Base-by-base conservation (phyloP, 805 yeast species). In the Saccharomycopsis microspora region DNA sequence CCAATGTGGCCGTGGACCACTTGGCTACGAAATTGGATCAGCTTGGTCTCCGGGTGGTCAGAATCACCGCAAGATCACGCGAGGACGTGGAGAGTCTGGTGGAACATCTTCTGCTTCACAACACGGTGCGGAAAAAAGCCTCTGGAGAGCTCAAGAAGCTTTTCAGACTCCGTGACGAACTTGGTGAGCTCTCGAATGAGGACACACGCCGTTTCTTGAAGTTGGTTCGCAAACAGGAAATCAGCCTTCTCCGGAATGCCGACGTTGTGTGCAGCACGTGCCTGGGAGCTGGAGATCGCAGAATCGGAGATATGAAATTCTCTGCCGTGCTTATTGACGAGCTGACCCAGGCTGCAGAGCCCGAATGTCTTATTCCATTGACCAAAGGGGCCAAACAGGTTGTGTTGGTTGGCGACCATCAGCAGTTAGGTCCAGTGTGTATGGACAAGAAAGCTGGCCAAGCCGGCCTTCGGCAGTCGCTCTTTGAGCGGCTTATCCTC, bases 1-100 rank as follows among this genome's bases (percentile, higher is more conserved):
- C 96, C 27, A 89, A 89, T 63, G 90, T 89, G 44, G 97, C 96
- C 0, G 96, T 86, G 33, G 96, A 89, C 62, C 95, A 89, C 66
- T 70, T 89, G 48, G 86, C 96, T 2, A 73, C 72, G 6, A 83
- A 88, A 57, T 68, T 89, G 41, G 74, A 78, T 46, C 60, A 64
- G n/a, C 62, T 86, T 32, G 95, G 95, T 0, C 64, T 89, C 49
- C 77, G 77, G 19, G 95, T 87, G 35, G 84, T 85, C 10, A 72
- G 97, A 56, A 57, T 89, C 43, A 72, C 80, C 5, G 94, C 96
- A 1, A 78, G 72, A 57, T 72, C 83, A 39, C 71, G 95, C 51
- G 96, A 87, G 63, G 93, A 85, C 63, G 80, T 83, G 19, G 94
- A 82, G 53, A 70, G 79, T 48, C 66, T 80, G 0, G 80, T 81